Evolutionary conservation across 768 basidiomycete genomes (phyloP).

Genomic region (Macrolepiota albuminosa): DNA sequence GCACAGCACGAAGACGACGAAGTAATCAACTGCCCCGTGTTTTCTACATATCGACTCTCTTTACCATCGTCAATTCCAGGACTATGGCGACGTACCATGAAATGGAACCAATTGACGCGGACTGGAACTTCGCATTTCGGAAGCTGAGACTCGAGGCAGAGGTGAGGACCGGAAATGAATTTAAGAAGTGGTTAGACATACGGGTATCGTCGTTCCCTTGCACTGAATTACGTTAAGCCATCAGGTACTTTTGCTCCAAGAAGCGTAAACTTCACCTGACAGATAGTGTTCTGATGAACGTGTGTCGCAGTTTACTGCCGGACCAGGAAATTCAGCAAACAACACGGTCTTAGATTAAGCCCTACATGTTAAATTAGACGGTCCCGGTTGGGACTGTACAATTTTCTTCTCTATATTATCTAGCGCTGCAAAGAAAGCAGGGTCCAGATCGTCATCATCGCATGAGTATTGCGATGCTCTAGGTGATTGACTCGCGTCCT

Average conservation of each 20-base stretch:
- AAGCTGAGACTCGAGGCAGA: slow-evolving; percentile 10
- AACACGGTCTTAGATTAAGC: neutral
- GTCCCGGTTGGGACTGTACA: slow-evolving; percentile 5
- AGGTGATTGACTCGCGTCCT: slow-evolving; percentile 11
- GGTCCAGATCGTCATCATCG: slow-evolving; percentile 30
- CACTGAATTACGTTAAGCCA: neutral
- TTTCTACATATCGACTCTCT: slow-evolving; percentile 1
- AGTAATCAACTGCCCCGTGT: slow-evolving; percentile 1
- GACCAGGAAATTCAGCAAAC: neutral
- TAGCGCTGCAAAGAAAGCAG: slow-evolving; percentile 35
- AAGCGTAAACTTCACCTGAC: slow-evolving; percentile 6
- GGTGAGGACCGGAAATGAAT: slow-evolving; percentile 9
- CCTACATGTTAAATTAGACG: slow-evolving; percentile 6
- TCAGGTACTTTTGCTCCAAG: neutral
- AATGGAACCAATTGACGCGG: neutral
- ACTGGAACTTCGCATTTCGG: slow-evolving; percentile 1
- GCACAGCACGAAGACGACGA: neutral
- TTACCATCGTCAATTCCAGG: neutral
- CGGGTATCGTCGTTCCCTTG: neutral
- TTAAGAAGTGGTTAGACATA: slow-evolving; percentile 1
- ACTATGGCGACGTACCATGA: slow-evolving; percentile 6
- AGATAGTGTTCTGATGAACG: neutral
- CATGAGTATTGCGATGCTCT: slow-evolving; percentile 19
- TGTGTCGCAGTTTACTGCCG: neutral
- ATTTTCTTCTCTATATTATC: slow-evolving; percentile 41